These are phyloP conservation scores for Syzygium aqueum DNA, from an alignment of 345 rosid genomes.

Conservation along the genomic window DNA sequence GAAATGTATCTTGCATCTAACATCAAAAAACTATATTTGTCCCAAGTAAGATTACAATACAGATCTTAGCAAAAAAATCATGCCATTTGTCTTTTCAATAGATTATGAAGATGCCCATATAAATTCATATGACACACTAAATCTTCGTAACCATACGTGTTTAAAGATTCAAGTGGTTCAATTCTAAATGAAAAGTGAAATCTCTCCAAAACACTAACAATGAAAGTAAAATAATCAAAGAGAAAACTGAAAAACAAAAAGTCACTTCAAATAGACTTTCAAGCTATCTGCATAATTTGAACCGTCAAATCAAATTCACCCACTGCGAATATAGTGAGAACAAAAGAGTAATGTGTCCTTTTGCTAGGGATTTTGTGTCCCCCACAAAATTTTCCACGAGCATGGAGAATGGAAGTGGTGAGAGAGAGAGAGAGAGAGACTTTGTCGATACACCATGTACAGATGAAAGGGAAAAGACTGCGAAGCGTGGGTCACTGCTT, in stretches of 20 bases:
- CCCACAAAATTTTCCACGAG: neutral
- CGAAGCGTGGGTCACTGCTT: neutral
- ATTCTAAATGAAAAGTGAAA: neutral
- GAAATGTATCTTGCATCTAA: neutral
- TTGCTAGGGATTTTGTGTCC: neutral
- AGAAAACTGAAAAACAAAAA: neutral
- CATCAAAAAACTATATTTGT: neutral
- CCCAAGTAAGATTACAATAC: neutral
- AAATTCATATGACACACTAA: neutral
- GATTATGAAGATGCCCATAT: neutral
- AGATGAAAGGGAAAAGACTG: neutral
- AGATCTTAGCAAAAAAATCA: neutral
- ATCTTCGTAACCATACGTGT: accelerated
- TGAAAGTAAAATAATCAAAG: neutral
- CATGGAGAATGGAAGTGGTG: neutral
- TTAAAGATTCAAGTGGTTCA: neutral
- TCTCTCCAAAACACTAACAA: neutral
- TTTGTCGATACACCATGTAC: neutral
- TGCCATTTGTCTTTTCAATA: neutral
- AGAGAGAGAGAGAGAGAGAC: neutral
- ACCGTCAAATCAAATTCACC: neutral
- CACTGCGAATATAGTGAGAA: neutral
- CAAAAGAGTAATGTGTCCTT: neutral
- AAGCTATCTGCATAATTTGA: neutral
- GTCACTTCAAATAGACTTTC: neutral